Evolutionary conservation across 805 yeast species (phyloP).

Genomic region (Ogataea neopini): DNA sequence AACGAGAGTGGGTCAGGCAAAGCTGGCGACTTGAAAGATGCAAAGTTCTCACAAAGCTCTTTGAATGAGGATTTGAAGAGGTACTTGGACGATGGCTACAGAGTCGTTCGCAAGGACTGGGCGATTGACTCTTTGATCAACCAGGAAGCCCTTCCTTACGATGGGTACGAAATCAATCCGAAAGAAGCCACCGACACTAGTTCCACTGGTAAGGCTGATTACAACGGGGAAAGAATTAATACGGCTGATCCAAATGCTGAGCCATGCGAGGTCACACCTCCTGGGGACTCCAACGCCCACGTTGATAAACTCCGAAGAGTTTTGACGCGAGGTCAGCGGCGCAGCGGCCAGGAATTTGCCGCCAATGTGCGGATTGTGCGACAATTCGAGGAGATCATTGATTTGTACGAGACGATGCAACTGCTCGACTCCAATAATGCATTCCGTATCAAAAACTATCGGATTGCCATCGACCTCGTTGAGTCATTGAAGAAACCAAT

Average conservation of each 20-base stretch:
- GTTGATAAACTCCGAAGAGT: slow-evolving; percentile 12
- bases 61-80: background rate
- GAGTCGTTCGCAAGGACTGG: slow-evolving; percentile 18
- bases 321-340: background rate
- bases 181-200: too few species aligned
- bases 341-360: slow-evolving; percentile 4
- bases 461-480: slow-evolving; percentile 43
- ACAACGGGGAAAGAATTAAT: too few species aligned
- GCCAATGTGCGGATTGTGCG: slow-evolving; percentile 34
- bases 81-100: background rate
- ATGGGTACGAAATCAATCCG: slow-evolving; percentile 8
- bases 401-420: slow-evolving; percentile 28
- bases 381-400: slow-evolving; percentile 34
- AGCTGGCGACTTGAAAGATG: too few species aligned
- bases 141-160: slow-evolving; percentile 9
- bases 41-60: background rate
- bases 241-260: too few species aligned
- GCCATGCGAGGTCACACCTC: background rate
- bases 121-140: slow-evolving; percentile 14
- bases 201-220: too few species aligned
- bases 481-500: slow-evolving; percentile 33
- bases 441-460: slow-evolving; percentile 34
- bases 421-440: slow-evolving; percentile 20
- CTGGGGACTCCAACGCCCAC: slow-evolving; percentile 13
- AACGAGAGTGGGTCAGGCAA: background rate